phyloP scores from a whole-genome alignment of 2,329 filamentous ascomycete species.

The Aspergillus sojae region DNA sequence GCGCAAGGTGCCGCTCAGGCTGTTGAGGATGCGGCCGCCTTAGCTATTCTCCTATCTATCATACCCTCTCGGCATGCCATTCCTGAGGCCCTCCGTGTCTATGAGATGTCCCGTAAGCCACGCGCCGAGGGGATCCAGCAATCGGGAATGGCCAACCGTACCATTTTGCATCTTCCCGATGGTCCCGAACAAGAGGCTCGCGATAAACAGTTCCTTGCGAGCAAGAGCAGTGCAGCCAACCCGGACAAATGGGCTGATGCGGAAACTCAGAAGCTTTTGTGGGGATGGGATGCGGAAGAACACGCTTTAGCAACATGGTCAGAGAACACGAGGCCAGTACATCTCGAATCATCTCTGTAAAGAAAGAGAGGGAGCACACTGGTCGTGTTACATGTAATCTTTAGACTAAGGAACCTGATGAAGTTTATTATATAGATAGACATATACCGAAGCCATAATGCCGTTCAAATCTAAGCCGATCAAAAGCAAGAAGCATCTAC shows the following conservation, averaged over 20 bases:
- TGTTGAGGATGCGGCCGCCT: constrained; percentile 45
- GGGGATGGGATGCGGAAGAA: background rate
- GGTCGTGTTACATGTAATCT: no score
- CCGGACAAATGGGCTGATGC: background rate
- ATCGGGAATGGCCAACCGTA: constrained; percentile 38
- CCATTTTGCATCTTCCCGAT: constrained; percentile 41
- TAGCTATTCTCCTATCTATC: constrained; percentile 36
- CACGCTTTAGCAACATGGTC: background rate
- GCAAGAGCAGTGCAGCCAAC: background rate
- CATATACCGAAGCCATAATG: no score
- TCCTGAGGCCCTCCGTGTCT: constrained; percentile 35
- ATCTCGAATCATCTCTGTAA: background rate
- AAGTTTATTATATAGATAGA: no score
- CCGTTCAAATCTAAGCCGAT: no score
- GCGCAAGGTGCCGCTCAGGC: constrained; percentile 52
- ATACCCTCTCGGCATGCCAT: constrained; percentile 28
- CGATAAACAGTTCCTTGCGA: constrained; percentile 33
- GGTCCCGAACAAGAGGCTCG: constrained; percentile 42
- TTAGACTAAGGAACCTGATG: no score
- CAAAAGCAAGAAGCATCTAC: no score
- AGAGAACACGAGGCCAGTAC: background rate
- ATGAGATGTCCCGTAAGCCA: constrained; percentile 41
- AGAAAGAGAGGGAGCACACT: no score
- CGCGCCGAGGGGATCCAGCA: constrained; percentile 43
- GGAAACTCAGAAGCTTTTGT: background rate